These are phyloP conservation scores for Candida parachauliodes DNA, from an alignment of 805 yeast genomes.

Conservation along the genomic window DNA sequence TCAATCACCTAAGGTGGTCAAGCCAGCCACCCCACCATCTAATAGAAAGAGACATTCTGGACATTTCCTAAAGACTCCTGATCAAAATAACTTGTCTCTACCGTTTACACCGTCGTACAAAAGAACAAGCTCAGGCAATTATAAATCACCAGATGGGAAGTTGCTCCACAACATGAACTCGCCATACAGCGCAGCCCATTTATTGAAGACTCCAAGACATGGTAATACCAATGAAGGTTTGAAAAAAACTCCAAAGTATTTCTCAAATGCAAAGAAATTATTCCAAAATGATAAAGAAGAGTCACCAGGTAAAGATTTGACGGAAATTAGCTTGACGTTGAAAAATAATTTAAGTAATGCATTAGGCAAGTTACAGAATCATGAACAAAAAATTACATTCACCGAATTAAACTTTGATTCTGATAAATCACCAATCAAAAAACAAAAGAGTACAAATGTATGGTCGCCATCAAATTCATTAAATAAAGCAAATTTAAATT, in stretches of 20 bases:
- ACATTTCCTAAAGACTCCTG: conserved; percentile 33
- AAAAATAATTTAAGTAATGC: conserved; percentile 38
- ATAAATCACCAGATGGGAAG: conserved; percentile 33
- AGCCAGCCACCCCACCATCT: conserved; percentile 30
- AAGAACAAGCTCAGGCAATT: conserved; percentile 26
- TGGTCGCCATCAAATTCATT: conserved; percentile 21
- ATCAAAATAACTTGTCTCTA: conserved; percentile 18
- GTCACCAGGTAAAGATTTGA: conserved; percentile 22
- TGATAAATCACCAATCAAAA: conserved; percentile 29
- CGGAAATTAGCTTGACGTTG: conserved; percentile 37
- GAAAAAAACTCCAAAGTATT: conserved; percentile 38
- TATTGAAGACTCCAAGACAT: conserved; percentile 32
- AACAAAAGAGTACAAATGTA: conserved; percentile 6
- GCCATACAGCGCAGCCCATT: conserved; percentile 22
- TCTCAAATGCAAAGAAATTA: conserved; percentile 36
- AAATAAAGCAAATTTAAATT: conserved; percentile 30
- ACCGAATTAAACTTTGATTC: conserved; percentile 27
- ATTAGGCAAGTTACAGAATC: conserved; percentile 34
- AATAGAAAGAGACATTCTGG: conserved; percentile 19
- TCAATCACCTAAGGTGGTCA: conserved; percentile 27
- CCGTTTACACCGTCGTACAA: conserved; percentile 41
- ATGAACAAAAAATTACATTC: conserved; percentile 24
- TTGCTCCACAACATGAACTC: conserved; percentile 21
- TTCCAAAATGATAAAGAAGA: conserved; percentile 25
- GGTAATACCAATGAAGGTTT: conserved; percentile 27